phyloP scores from a whole-genome alignment of 2,329 filamentous ascomycete genomes.

The Boeremia exigua region DNA sequence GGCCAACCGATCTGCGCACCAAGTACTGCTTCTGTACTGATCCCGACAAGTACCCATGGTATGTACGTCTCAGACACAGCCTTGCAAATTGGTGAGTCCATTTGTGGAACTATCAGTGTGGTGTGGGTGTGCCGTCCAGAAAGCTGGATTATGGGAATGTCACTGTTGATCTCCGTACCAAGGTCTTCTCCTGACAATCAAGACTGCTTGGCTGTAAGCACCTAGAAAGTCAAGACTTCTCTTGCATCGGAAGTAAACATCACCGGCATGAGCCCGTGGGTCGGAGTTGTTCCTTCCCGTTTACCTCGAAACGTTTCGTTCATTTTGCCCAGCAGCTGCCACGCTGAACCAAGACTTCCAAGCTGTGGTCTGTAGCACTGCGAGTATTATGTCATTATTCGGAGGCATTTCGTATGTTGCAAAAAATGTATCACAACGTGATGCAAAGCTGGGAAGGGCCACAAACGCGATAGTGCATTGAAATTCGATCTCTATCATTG shows the following conservation, averaged over 20 bases:
- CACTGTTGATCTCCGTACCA: background rate
- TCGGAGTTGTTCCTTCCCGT: constrained; percentile 5
- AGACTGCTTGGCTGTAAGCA: constrained; percentile 17
- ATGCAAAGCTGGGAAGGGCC: constrained; percentile 23
- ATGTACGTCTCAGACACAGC: background rate
- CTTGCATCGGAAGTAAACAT: constrained; percentile 3
- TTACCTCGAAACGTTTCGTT: constrained; percentile 9
- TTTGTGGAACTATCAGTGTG: background rate
- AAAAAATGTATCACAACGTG: background rate
- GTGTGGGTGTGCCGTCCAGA: background rate
- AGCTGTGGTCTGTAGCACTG: background rate
- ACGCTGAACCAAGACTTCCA: background rate
- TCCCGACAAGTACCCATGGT: constrained; percentile 6
- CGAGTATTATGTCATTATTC: background rate
- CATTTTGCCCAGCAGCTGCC: background rate
- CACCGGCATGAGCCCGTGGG: background rate
- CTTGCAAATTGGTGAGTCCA: background rate
- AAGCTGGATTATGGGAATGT: background rate
- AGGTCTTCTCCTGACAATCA: constrained; percentile 1
- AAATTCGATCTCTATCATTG: constrained; percentile 20
- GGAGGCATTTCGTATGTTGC: background rate
- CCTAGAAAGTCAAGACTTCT: constrained; percentile 17
- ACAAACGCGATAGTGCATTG: constrained; percentile 29
- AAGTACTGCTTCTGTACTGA: background rate
- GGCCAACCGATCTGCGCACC: background rate